phyloP scores from a whole-genome alignment of 441 rosid genomes.

The Gossypium trilobum region DNA sequence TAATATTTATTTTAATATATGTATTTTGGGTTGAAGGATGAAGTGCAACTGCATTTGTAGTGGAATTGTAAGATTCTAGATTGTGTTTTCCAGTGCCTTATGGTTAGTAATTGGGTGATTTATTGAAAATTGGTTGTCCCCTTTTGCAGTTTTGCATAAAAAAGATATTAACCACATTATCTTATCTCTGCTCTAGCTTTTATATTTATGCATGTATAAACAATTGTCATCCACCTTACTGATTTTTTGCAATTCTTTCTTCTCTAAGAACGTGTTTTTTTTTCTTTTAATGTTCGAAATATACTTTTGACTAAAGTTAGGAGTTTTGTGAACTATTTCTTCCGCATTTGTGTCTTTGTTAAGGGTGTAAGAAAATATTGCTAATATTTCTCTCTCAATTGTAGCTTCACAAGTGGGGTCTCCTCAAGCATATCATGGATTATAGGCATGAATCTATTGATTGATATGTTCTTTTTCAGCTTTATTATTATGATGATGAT shows the following conservation, averaged over 20 bases:
- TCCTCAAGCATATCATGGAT: neutral
- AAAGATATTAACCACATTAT: neutral
- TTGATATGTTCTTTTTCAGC: neutral
- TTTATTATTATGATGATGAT: neutral
- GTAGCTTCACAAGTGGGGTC: neutral
- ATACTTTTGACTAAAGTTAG: neutral
- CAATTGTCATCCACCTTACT: neutral
- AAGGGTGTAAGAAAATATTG: neutral
- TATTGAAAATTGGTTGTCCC: neutral
- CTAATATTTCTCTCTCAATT: neutral
- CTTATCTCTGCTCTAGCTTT: neutral
- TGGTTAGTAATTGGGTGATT: neutral
- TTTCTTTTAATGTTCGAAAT: neutral
- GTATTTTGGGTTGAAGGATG: neutral
- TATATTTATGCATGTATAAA: neutral
- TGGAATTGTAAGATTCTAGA: neutral
- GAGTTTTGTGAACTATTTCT: neutral
- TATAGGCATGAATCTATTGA: neutral
- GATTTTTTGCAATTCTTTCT: neutral
- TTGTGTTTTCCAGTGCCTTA: neutral
- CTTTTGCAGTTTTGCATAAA: neutral
- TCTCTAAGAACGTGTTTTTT: neutral
- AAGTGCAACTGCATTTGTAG: neutral
- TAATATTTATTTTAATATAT: neutral
- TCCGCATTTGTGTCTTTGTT: neutral